These are phyloP conservation scores for Fusarium duplospermum DNA, from an alignment of 2,329 filamentous ascomycete genomes.

Conservation along the genomic window DNA sequence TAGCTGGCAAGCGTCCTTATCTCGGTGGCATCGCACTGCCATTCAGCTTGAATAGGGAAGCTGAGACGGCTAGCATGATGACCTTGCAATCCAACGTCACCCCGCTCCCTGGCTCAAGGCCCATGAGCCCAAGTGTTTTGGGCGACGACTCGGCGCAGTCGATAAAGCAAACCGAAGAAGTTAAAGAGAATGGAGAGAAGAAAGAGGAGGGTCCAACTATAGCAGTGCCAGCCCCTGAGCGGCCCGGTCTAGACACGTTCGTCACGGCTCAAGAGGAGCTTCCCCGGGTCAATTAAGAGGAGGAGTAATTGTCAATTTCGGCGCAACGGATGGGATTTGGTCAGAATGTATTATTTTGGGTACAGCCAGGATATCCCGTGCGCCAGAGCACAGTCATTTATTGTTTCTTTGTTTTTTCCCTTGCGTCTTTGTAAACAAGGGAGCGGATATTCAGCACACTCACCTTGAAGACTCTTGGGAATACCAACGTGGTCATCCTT, in stretches of 20 bases:
- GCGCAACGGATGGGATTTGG: constrained; percentile 28
- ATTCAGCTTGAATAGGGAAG: constrained; percentile 75
- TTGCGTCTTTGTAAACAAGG: constrained; percentile 13
- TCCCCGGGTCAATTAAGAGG: constrained; percentile 44
- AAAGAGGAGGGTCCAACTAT: constrained; percentile 9
- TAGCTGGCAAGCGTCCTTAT: constrained; percentile 71
- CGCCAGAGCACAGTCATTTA: constrained; percentile 25
- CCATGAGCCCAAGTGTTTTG: constrained; percentile 46
- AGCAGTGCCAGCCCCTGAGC: constrained; percentile 23
- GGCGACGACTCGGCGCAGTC: constrained; percentile 3
- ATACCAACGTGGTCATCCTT: background rate
- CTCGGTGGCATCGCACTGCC: constrained; percentile 77
- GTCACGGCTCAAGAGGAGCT: constrained; percentile 63
- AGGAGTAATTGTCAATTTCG: constrained; percentile 17
- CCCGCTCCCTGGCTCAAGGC: constrained; percentile 45
- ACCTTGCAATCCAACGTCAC: constrained; percentile 65
- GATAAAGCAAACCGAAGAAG: background rate
- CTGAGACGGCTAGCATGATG: constrained; percentile 76
- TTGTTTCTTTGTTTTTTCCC: constrained; percentile 2
- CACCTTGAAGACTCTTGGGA: background rate
- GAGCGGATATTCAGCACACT: background rate
- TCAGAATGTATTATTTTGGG: constrained; percentile 24
- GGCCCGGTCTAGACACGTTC: constrained; percentile 64
- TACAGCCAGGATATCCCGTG: constrained; percentile 28
- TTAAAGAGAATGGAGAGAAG: constrained; percentile 3